A percentile compares a stretch with the other conserved stretches of the same genome.
phyloP scores from a whole-genome alignment of 345 rosid species.

The Theobroma cacao region DNA sequence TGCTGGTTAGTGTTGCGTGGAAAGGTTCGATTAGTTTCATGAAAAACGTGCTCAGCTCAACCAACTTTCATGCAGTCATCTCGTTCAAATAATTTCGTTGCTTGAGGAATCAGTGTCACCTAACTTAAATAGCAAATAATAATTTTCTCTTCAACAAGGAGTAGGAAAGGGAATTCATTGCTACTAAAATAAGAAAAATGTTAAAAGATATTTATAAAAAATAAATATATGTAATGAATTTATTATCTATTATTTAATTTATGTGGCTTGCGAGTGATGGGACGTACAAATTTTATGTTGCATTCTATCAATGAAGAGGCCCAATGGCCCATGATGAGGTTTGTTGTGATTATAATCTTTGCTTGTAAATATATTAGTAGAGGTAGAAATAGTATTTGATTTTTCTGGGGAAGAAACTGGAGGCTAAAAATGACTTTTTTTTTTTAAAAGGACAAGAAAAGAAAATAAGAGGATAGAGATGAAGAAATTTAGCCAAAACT shows the following conservation, averaged over 20 bases:
- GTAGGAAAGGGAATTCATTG: not conserved
- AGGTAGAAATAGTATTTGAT: too few relatives aligned
- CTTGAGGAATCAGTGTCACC: not conserved
- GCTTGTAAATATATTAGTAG: not conserved
- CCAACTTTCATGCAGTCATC: not conserved
- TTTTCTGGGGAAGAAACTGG: constrained; percentile 8
- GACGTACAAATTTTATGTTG: too few relatives aligned
- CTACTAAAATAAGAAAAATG: too few relatives aligned
- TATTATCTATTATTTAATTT: too few relatives aligned
- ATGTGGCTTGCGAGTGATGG: too few relatives aligned
- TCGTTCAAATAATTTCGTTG: not conserved
- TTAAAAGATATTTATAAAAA: not conserved
- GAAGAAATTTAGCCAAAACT: not conserved
- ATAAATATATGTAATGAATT: too few relatives aligned
- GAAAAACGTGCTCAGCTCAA: not conserved
- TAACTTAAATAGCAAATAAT: not conserved
- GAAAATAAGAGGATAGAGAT: not conserved
- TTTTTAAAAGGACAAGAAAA: not conserved
- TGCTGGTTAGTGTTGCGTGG: too few relatives aligned
- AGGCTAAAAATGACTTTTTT: not conserved
- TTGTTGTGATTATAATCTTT: not conserved
- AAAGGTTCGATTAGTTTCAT: too few relatives aligned
- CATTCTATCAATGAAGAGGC: too few relatives aligned
- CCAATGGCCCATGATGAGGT: not conserved
- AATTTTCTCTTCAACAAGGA: not conserved